These are phyloP conservation scores for Polygonum aviculare DNA, from an alignment of 148 eudicot species.

Conservation along the genomic window DNA sequence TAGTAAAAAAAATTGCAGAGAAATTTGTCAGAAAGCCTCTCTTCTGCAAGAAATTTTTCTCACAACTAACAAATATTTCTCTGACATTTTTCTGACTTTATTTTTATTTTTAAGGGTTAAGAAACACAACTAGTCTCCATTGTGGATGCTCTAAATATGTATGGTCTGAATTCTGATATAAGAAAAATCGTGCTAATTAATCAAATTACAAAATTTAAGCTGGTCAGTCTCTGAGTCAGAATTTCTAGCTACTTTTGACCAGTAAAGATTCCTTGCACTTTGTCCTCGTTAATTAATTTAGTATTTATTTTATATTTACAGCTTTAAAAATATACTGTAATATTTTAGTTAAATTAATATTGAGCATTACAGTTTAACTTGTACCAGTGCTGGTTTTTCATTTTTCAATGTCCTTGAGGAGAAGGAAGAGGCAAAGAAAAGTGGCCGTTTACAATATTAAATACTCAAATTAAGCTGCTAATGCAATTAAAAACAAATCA, in stretches of 20 bases:
- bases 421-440: neutral
- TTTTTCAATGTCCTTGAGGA: neutral
- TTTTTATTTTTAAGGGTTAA: neutral
- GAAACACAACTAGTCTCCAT: too few relatives aligned
- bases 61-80: too few relatives aligned
- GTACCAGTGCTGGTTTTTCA: neutral
- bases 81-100: too few relatives aligned
- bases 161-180: too few relatives aligned
- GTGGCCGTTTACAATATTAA: neutral
- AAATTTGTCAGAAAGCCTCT: too few relatives aligned
- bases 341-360: too few relatives aligned
- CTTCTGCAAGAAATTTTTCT: too few relatives aligned
- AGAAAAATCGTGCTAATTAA: neutral
- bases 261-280: slow-evolving; percentile 5
- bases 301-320: neutral
- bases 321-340: neutral
- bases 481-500: neutral
- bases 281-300: neutral
- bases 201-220: neutral
- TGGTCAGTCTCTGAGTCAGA: neutral
- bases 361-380: neutral
- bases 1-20: too few relatives aligned
- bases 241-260: neutral
- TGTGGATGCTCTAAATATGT: neutral
- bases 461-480: neutral